Conservation (phyloP, 2,329 filamentous ascomycete species). For the Exophiala mesophila region DNA sequence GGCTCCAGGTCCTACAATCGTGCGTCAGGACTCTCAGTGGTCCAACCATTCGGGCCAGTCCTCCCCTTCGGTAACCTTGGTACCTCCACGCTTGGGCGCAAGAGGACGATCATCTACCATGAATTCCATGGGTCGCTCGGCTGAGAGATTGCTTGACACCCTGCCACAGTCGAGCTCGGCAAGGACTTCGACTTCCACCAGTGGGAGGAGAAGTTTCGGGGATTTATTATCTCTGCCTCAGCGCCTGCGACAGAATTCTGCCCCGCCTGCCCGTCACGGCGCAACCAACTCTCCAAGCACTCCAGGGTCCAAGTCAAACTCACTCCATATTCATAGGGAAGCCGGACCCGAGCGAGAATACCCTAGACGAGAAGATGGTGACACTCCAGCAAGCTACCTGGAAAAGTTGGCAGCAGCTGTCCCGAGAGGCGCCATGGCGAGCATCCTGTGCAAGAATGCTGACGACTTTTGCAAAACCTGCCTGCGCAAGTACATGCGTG, state of each 20-base stretch:
- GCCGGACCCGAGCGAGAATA: conserved; percentile 54
- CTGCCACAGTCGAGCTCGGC: conserved; percentile 53
- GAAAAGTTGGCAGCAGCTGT: conserved; percentile 75
- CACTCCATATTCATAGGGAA: conserved; percentile 70
- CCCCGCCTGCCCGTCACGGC: conserved; percentile 62
- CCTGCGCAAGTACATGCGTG: conserved; percentile 88
- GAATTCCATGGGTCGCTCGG: conserved; percentile 71
- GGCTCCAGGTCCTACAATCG: conserved; percentile 41
- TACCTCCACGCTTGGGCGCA: conserved; percentile 54
- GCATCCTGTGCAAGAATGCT: conserved; percentile 75
- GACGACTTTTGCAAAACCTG: conserved; percentile 80
- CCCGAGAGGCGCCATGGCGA: conserved; percentile 76
- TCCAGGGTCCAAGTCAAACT: conserved; percentile 76
- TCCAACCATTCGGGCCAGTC: conserved; percentile 63
- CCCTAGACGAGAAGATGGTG: conserved; percentile 77
- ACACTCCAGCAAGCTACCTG: conserved; percentile 86
- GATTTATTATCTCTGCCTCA: conserved; percentile 73
- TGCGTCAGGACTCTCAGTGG: conserved; percentile 57
- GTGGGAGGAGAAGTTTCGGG: conserved; percentile 86
- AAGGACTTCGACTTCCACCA: conserved; percentile 75
- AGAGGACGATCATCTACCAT: conserved; percentile 84
- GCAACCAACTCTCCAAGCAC: conserved; percentile 57
- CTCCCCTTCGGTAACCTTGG: conserved; percentile 54
- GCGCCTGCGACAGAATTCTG: conserved; percentile 75
- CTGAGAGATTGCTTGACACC: conserved; percentile 54